phyloP scores from a whole-genome alignment of 2,329 filamentous ascomycete species.

The Diaporthe helianthi region DNA sequence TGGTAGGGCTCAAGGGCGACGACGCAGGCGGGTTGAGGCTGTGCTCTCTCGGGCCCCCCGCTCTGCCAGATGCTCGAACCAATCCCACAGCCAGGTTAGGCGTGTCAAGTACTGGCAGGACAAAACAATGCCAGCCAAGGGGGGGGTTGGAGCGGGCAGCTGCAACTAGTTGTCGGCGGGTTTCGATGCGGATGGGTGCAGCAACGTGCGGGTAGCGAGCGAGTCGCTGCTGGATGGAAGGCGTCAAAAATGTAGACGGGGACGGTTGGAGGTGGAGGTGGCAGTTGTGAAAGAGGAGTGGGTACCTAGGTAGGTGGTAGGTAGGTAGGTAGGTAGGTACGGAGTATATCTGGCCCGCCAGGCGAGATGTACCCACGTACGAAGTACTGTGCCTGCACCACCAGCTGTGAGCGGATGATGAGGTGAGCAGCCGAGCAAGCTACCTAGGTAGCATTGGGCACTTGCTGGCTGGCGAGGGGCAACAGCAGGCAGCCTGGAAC shows the following conservation, averaged over 20 bases:
- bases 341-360: too few relatives aligned
- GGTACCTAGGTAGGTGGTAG: too few relatives aligned
- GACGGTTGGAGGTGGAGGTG: background rate
- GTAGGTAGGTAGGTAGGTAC: too few relatives aligned
- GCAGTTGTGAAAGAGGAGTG: slow-evolving; percentile 19
- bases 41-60: slow-evolving; percentile 33
- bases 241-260: slow-evolving; percentile 24
- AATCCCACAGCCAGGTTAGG: slow-evolving; percentile 31
- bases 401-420: background rate
- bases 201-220: slow-evolving; percentile 7
- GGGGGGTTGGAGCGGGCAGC: background rate
- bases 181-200: slow-evolving; percentile 24
- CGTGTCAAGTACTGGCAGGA: slow-evolving; percentile 11
- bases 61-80: slow-evolving; percentile 30
- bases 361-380: background rate
- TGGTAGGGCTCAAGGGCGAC: slow-evolving; percentile 25
- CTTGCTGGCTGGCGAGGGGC: background rate
- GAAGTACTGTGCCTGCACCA: slow-evolving; percentile 13
- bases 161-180: background rate
- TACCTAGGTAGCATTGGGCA: background rate
- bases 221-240: slow-evolving; percentile 23
- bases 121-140: background rate
- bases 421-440: background rate
- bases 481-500: slow-evolving; percentile 1
- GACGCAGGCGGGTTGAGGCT: slow-evolving; percentile 34